These are phyloP conservation scores for Aquanectria penicillioides DNA, from an alignment of 2,329 filamentous ascomycete genomes.

Conservation along the genomic window DNA sequence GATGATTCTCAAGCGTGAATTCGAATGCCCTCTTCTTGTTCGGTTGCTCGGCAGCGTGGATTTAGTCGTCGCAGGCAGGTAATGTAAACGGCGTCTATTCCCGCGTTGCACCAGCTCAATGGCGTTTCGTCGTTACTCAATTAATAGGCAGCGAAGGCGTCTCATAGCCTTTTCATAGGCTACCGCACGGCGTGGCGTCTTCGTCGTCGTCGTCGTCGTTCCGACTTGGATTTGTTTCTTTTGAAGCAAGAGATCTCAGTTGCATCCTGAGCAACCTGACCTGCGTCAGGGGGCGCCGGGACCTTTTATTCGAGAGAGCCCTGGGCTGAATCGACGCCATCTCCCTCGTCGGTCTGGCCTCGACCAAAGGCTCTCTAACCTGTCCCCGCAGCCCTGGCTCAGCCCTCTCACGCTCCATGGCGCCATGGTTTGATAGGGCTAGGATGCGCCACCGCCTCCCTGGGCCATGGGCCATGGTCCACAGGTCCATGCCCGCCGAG, in stretches of 20 bases:
- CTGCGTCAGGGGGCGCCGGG: not conserved
- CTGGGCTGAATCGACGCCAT: conserved; percentile 19
- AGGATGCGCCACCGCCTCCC: conserved; percentile 41
- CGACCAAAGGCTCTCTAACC: conserved; percentile 23
- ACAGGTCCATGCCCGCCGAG: conserved; percentile 21
- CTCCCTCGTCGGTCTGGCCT: conserved; percentile 15
- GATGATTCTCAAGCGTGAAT: not conserved
- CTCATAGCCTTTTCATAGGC: conserved; percentile 15
- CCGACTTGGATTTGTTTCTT: not conserved
- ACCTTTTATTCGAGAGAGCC: conserved; percentile 16
- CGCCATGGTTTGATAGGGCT: conserved; percentile 30
- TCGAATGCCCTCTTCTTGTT: conserved; percentile 8
- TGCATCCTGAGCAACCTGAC: not conserved
- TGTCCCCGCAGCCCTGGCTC: conserved; percentile 37
- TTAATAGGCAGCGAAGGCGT: conserved; percentile 5
- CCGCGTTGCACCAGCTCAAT: conserved; percentile 28
- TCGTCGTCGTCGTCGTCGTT: not conserved
- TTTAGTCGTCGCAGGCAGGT: not conserved
- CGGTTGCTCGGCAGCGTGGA: conserved; percentile 3
- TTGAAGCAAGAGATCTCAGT: too few species aligned
- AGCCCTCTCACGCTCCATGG: conserved; percentile 38
- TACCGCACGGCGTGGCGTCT: not conserved
- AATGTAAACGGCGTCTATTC: conserved; percentile 1
- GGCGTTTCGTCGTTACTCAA: conserved; percentile 23
- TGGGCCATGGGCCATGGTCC: conserved; percentile 26